Evolutionary conservation across 345 rosid species (phyloP), one percentile per base, ranked within the genome.

Genomic region (Linum tenue): DNA sequence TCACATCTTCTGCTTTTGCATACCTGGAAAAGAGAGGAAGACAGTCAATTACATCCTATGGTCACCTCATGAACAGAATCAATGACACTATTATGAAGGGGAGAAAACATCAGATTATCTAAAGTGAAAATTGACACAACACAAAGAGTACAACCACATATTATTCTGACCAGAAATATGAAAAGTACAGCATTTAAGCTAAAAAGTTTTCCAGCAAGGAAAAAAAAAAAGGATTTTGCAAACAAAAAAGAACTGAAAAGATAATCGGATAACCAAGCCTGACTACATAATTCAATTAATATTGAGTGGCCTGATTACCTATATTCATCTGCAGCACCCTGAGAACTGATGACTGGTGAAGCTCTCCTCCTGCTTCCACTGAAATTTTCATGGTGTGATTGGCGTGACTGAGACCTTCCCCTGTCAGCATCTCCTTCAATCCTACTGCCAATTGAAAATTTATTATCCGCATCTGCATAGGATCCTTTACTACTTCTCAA

Each of bases 371-470:
- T 81, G 61, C 65, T 76, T 69, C 76, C 71, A 70, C 73, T 69
- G 53, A 65, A n/a, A 65, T 67, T 70, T 36, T 83, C 89, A 0
- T 60, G 43, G 74, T 76, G 82, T 59, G 74, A 72, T 69, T 82
- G 92, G 31, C 85, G 88, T 51, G 85, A 75, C 56, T 78, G 86
- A 55, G 92, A 83, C 77, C 84, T 80, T 77, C 81, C 87, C 70
- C 85, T 70, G 56, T 86, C 95, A 76, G 70, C 73, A 68, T 87
- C 97, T n/a, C 76, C 60, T 65, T 81, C 88, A 61, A 70, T 78
- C 82, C 84, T 83, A 70, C 75, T 74, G 70, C 84, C 65, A 62
- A 74, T 71, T 64, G 71, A 64, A 60, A 80, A 66, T 76, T 74
- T 84, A 70, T 70, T 76, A 71, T 83, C 92, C 66, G 65, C 37